These are phyloP conservation scores for Phaeophleospora eucalypticola DNA, from an alignment of 2,329 filamentous ascomycete genomes.

Conservation along the genomic window DNA sequence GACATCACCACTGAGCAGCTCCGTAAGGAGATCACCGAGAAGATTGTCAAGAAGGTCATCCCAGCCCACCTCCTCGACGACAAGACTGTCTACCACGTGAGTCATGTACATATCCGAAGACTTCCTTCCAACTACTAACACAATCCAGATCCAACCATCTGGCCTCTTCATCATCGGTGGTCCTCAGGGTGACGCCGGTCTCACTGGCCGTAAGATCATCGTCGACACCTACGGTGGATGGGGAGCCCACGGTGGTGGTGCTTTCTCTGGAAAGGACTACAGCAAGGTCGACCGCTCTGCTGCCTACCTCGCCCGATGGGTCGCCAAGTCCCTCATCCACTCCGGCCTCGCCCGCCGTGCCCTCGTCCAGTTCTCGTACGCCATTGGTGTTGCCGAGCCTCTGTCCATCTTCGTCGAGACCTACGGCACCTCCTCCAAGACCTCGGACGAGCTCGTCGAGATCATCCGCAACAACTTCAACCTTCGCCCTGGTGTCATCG, in stretches of 20 bases:
- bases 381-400: slow-evolving; percentile 97
- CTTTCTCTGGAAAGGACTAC: slow-evolving; percentile 99
- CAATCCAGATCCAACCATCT: slow-evolving; percentile 80
- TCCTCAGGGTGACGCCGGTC: slow-evolving; percentile 96
- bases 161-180: slow-evolving; percentile 99
- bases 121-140: slow-evolving; percentile 2
- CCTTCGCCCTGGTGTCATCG: slow-evolving; percentile 95
- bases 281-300: slow-evolving; percentile 99
- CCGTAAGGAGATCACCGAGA: slow-evolving; percentile 91
- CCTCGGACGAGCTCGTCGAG: slow-evolving; percentile 86
- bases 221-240: slow-evolving; percentile 99
- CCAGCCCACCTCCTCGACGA: slow-evolving; percentile 89
- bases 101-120: slow-evolving; percentile 30
- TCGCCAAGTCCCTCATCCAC: slow-evolving; percentile 94
- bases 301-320: slow-evolving; percentile 95
- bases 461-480: slow-evolving; percentile 97
- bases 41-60: slow-evolving; percentile 95
- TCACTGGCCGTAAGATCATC: slow-evolving; percentile 98
- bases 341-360: slow-evolving; percentile 86
- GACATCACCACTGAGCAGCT: slow-evolving; percentile 87
- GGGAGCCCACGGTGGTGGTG: slow-evolving; percentile 99
- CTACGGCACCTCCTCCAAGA: slow-evolving; percentile 89
- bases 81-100: slow-evolving; percentile 88
- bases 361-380: slow-evolving; percentile 97
- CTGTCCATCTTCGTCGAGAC: slow-evolving; percentile 97